Base-by-base conservation (phyloP, 2,329 filamentous ascomycete genomes). In the Bimuria novae-zelandiae region DNA sequence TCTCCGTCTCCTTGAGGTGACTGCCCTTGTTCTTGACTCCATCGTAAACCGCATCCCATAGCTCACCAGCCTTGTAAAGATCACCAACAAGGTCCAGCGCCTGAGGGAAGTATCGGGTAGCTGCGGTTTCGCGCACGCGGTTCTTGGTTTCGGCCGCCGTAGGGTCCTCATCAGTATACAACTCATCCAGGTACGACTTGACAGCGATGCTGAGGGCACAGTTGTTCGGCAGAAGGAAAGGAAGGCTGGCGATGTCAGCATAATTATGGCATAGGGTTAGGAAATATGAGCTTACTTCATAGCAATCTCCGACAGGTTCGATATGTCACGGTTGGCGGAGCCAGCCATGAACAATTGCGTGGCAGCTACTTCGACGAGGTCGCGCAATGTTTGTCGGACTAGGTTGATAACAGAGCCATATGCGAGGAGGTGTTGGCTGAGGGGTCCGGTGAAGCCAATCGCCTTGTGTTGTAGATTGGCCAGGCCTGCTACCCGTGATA, bases 401-500 rank as follows among this genome's bases (percentile, higher is more conserved):
- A 89, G 85, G 2, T 88, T 88, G 35, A 91, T 86, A 52, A 97
- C 81, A 1, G 91, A 92, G 55, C 91, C 89, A 78, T 92, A 99
- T 22, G 86, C 87, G 36, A 99, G 81, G 47, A 97, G 81, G 61
- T 93, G 92, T 73, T 94, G 88, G 79, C 92, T 96, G 1, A 99
- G 82, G 1, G 94, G 93, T 0, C 94, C 94, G 1, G 93, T 97
- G 75, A 97, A 99, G 25, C 94, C 94, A 62, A 93, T 92, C 3
- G 84, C 82, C 63, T 90, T 84, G 71, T 99, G 94, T 27, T 87
- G 85, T 56, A 97, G 80, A 67, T 89, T 90, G 46, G 92, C 84
- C 52, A 97, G 80, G 48, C 89, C 92, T 12, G 92, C 90, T 56
- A 92, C 88, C 33, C 94, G 88, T 62, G 92, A 94, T 64, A 97